Percentiles rank a stretch among this genome's conserved stretches.
Conservation (phyloP, 1,284 basidiomycete species). For the Wallemia mellicola region DNA sequence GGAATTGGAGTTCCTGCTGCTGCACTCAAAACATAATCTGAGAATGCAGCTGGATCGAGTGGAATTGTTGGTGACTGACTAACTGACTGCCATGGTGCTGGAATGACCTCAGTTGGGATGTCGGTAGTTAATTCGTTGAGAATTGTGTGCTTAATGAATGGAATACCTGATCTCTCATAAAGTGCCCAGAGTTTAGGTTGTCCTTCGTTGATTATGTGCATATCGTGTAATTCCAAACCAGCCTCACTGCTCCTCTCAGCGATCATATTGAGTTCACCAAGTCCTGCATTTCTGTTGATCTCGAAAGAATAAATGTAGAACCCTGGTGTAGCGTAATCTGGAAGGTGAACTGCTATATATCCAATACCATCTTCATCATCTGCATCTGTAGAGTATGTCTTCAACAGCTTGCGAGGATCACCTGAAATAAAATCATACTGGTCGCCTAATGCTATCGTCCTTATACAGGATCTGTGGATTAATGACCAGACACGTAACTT, state of each 20-base stretch:
- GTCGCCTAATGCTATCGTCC: conserved; percentile 9
- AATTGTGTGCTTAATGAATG: conserved; percentile 3
- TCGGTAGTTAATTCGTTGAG: conserved; percentile 1
- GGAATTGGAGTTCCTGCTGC: neutral
- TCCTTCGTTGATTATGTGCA: neutral
- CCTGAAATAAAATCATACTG: conserved; percentile 9
- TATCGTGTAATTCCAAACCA: neutral
- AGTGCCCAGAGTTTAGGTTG: conserved; percentile 3
- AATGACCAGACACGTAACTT: conserved; percentile 46
- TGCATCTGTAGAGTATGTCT: conserved; percentile 6
- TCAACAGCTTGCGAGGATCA: conserved; percentile 2
- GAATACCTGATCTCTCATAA: conserved; percentile 3
- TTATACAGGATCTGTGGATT: conserved; percentile 32
- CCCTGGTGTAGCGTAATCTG: conserved; percentile 8
- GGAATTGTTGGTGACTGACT: neutral
- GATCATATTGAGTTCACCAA: conserved; percentile 4
- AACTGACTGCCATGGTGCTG: neutral
- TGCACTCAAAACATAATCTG: neutral
- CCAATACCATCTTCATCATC: conserved; percentile 4
- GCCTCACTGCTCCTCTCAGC: neutral
- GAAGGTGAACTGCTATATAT: conserved; percentile 3
- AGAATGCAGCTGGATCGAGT: neutral
- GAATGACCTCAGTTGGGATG: neutral
- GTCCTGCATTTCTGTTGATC: conserved; percentile 6
- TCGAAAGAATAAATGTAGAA: conserved; percentile 12